Base-by-base conservation (phyloP, 2,329 filamentous ascomycete species). In the Cryphonectria radicalis region DNA sequence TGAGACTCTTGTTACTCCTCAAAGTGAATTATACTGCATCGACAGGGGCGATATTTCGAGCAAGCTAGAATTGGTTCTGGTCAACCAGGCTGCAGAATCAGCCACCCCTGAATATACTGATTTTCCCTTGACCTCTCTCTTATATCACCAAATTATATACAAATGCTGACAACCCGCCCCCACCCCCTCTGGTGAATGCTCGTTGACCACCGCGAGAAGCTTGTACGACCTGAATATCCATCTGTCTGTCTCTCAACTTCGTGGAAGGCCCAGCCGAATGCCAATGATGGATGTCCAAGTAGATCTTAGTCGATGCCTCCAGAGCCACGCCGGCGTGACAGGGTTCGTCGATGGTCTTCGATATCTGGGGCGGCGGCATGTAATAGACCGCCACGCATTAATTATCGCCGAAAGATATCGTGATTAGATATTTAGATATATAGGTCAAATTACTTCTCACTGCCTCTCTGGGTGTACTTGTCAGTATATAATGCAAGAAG, bases 321-420 rank as follows among this genome's bases (percentile, higher is more conserved):
- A 35, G 40, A 32, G 63, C 43, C 55, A 65, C 42, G 43, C 28
- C 63, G 25, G 63, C 43, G 42, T 65, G 63, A 53, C 43, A 53
- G 11, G 14, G 32, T 22, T 2, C 11, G 46, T 50, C n/a, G 10
- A 32, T 22, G 17, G 28, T 50, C 11, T 17, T 32, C 40, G 63
- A 22, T 22, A 7, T 3, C 28, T 28, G 28, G 46, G 3, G 19
- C 46, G 46, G 28, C 28, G 22, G 63, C 7, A 40, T 40, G 11
- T 11, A 28, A 40, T 11, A 28, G 4, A 28, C 28, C 28, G 2
- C 22, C 60, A 25, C 35, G 37, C 13, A 42, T 25, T 42, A 8
- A 42, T 25, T 42, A 8, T 25, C 28, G 19, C 35, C 25, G 32
- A 28, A 46, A 13, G 25, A 65, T 8, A 25, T 46, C 37, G 40